Percentiles rank a stretch among this genome's conserved stretches.
Evolutionary conservation across 192 early-diverging fungal species (phyloP).

Genomic region (Gorgonomyces haynaldii): DNA sequence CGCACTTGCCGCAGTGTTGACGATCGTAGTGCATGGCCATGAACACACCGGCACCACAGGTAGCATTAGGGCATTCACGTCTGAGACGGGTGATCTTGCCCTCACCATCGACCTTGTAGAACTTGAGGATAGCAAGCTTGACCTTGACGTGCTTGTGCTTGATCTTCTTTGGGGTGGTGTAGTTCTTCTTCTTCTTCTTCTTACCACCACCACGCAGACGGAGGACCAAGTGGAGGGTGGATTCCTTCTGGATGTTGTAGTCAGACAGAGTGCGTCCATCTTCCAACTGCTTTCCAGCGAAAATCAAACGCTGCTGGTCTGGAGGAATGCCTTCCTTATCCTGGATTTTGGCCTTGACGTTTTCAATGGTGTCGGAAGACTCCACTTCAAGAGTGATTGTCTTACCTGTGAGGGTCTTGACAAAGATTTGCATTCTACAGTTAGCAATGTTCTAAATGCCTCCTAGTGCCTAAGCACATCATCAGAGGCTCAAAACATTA

Average conservation of each 20-base stretch:
- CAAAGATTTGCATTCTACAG: conserved; percentile 56
- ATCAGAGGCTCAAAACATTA: too few species aligned
- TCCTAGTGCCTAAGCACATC: too few species aligned
- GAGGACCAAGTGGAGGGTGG: conserved; percentile 61
- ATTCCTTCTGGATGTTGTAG: conserved; percentile 56
- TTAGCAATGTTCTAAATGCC: conserved; percentile 6
- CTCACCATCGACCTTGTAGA: conserved; percentile 96
- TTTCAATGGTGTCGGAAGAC: conserved; percentile 66
- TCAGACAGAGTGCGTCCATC: conserved; percentile 59
- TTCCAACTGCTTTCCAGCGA: conserved; percentile 70
- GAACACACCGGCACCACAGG: conserved; percentile 98
- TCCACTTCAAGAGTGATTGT: conserved; percentile 67
- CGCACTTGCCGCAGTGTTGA: conserved; percentile 97
- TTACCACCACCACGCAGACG: conserved; percentile 75
- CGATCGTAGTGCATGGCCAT: conserved; percentile 97
- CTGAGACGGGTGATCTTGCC: conserved; percentile 97
- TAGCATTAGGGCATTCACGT: conserved; percentile 92
- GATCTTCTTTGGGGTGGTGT: conserved; percentile 99
- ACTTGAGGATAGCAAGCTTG: conserved; percentile 97
- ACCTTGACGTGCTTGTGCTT: conserved; percentile 99
- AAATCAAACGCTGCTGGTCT: conserved; percentile 71
- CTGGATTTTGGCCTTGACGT: conserved; percentile 72
- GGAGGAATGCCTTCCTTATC: conserved; percentile 69
- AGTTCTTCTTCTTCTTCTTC: conserved; percentile 99
- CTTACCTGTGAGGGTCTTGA: conserved; percentile 70